phyloP scores from a whole-genome alignment of 257 asterid species.

The Solanum gracilifrons region DNA sequence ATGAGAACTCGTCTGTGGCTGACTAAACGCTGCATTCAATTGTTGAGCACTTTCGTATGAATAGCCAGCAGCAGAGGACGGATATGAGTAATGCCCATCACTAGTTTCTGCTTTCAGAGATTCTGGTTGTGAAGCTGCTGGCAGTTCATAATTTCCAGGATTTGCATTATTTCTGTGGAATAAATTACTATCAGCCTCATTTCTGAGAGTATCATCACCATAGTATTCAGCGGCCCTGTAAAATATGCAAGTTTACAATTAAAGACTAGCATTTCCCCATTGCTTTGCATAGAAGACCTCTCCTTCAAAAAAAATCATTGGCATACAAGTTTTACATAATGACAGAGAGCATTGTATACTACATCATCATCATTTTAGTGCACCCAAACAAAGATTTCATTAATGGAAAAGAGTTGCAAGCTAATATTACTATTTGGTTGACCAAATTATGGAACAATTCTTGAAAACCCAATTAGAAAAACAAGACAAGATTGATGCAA shows the following conservation, averaged over 20 bases:
- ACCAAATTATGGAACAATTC: background rate
- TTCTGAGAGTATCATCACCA: slow-evolving; percentile 45
- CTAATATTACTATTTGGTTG: background rate
- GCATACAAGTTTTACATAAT: background rate
- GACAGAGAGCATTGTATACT: background rate
- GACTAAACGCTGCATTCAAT: slow-evolving; percentile 35
- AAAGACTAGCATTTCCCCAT: background rate
- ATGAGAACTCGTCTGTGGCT: slow-evolving; percentile 43
- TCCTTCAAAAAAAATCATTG: background rate
- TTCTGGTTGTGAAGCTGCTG: slow-evolving; percentile 58
- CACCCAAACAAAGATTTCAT: background rate
- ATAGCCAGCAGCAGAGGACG: slow-evolving; percentile 47
- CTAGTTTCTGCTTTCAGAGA: slow-evolving; percentile 46
- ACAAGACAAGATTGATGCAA: background rate
- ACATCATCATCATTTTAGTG: background rate
- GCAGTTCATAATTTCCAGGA: slow-evolving; percentile 39
- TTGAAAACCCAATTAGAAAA: background rate
- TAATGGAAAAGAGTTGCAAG: background rate
- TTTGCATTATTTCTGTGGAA: slow-evolving; percentile 32
- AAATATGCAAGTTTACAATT: background rate
- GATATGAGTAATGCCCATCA: slow-evolving; percentile 49
- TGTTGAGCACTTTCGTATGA: slow-evolving; percentile 42
- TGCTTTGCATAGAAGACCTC: background rate
- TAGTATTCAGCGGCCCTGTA: slow-evolving; percentile 56
- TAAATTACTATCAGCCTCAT: slow-evolving; percentile 47